Conservation (phyloP, 306 rosid species). For the Glycine tomentella region DNA sequence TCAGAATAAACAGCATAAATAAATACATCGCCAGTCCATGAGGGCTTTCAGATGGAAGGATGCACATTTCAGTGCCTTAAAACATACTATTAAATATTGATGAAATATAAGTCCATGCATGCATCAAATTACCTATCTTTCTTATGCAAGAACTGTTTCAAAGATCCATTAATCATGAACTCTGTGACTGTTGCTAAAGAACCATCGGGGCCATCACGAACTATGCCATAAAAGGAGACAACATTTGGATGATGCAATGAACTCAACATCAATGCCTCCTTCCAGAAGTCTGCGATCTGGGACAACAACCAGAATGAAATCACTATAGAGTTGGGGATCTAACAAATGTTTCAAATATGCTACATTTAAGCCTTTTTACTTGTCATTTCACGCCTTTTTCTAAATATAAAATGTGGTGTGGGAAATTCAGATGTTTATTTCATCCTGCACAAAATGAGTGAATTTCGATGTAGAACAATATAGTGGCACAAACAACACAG, state of each 20-base stretch:
- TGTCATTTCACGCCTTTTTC: slow-evolving; percentile 9
- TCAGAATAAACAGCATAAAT: slow-evolving; percentile 42
- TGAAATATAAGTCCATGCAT: slow-evolving; percentile 19
- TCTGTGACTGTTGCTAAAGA: slow-evolving; percentile 97
- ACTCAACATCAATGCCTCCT: slow-evolving; percentile 94
- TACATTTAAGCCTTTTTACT: slow-evolving; percentile 8
- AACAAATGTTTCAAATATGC: slow-evolving; percentile 14
- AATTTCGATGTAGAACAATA: not conserved
- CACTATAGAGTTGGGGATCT: slow-evolving; percentile 37
- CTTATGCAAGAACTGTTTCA: slow-evolving; percentile 97
- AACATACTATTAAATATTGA: slow-evolving; percentile 19
- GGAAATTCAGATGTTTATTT: slow-evolving; percentile 20
- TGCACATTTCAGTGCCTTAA: slow-evolving; percentile 16
- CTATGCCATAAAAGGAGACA: slow-evolving; percentile 97
- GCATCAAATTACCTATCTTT: slow-evolving; percentile 79
- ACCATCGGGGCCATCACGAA: slow-evolving; percentile 99
- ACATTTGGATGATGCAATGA: slow-evolving; percentile 99
- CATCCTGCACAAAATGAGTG: slow-evolving; percentile 19
- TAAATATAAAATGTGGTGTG: not conserved
- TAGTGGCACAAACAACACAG: slow-evolving; percentile 23
- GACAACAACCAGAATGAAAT: slow-evolving; percentile 39
- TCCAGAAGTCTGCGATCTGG: slow-evolving; percentile 99
- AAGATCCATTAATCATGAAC: slow-evolving; percentile 97
- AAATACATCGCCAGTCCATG: slow-evolving; percentile 22
- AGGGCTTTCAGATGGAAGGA: slow-evolving; percentile 26